A percentile compares a stretch with the other conserved stretches of the same genome.
phyloP scores from a whole-genome alignment of 345 rosid genomes.

The Turritis glabra region DNA sequence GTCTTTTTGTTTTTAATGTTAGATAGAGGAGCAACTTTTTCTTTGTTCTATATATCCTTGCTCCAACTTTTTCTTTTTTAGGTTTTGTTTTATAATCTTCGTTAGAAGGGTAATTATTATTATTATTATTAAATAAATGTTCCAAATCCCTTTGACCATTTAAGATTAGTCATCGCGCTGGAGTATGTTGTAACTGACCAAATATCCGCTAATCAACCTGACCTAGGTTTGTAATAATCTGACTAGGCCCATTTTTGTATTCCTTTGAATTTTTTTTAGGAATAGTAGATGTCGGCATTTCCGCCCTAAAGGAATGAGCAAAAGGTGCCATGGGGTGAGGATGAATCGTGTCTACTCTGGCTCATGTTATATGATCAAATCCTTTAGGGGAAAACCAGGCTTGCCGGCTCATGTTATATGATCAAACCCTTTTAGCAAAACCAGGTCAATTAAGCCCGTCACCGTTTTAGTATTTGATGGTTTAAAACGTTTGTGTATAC shows the following conservation, averaged over 20 bases:
- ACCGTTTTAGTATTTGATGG: too few relatives aligned
- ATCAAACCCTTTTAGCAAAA: background rate
- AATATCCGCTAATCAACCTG: background rate
- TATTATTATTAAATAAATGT: constrained; percentile 16
- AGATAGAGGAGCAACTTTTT: constrained; percentile 30
- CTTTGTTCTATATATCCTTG: constrained; percentile 28
- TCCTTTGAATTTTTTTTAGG: too few relatives aligned
- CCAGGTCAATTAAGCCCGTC: too few relatives aligned
- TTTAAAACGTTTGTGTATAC: too few relatives aligned
- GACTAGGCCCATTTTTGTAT: too few relatives aligned
- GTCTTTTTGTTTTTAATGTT: background rate
- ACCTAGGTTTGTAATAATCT: background rate
- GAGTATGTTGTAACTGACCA: too few relatives aligned
- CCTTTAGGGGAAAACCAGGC: background rate
- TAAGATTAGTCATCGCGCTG: too few relatives aligned
- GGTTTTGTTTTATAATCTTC: constrained; percentile 4
- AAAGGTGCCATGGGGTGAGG: too few relatives aligned
- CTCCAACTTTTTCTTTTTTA: constrained; percentile 14
- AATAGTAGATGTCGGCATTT: too few relatives aligned
- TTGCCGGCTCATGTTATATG: background rate
- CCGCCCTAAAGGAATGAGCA: too few relatives aligned
- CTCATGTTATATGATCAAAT: background rate
- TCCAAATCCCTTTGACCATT: background rate
- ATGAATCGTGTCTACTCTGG: too few relatives aligned
- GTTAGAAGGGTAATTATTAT: background rate